These are phyloP conservation scores for Amesomyces nigricolor DNA, from an alignment of 2,329 filamentous ascomycete genomes.

Conservation along the genomic window DNA sequence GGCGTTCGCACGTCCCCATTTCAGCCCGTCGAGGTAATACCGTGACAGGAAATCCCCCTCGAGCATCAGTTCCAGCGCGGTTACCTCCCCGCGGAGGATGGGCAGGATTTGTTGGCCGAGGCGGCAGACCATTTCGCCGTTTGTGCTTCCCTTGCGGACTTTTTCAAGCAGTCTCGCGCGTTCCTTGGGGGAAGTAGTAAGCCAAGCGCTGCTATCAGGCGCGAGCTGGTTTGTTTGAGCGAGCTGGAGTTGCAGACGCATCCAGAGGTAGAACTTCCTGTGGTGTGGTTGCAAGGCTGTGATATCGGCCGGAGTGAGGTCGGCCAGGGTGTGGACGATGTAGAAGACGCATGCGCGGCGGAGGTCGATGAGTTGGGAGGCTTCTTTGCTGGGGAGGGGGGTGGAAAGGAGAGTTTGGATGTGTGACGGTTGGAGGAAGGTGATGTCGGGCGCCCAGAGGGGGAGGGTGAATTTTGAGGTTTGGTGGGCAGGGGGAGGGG, in stretches of 20 bases:
- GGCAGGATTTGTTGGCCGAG: constrained; percentile 30
- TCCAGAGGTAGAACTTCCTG: constrained; percentile 26
- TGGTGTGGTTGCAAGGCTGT: constrained; percentile 20
- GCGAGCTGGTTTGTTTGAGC: constrained; percentile 20
- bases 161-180: constrained; percentile 13
- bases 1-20: constrained; percentile 23
- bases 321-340: constrained; percentile 19
- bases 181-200: constrained; percentile 4
- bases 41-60: constrained; percentile 32
- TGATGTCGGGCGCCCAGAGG: constrained; percentile 23
- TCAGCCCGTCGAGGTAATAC: constrained; percentile 29
- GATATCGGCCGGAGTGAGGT: constrained; percentile 18
- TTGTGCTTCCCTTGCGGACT: constrained; percentile 21
- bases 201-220: constrained; percentile 17
- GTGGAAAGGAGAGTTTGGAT: constrained; percentile 20
- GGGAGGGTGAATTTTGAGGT: constrained; percentile 17
- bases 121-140: constrained; percentile 29
- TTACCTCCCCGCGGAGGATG: constrained; percentile 30
- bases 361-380: constrained; percentile 19
- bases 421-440: constrained; percentile 17
- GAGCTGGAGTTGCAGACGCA: constrained; percentile 21
- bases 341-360: constrained; percentile 22
- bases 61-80: constrained; percentile 33
- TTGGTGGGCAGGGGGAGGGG: neutral
- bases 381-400: constrained; percentile 18